Conservation (phyloP, 2,329 filamentous ascomycete species). For the Daldinia sp. region DNA sequence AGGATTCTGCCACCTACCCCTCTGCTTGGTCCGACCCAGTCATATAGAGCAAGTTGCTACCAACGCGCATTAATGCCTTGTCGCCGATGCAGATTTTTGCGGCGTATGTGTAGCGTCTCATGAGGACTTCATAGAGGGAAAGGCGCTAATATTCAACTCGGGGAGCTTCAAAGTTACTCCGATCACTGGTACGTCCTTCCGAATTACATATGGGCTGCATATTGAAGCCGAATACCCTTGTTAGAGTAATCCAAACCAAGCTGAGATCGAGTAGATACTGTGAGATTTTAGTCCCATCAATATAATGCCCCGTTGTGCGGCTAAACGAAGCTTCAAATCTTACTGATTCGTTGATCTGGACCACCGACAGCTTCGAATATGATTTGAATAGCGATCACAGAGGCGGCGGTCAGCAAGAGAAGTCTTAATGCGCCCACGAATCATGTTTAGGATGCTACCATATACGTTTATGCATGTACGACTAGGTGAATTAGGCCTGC, state of each 20-base stretch:
- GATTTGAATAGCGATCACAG: slow-evolving; percentile 2
- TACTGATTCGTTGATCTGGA: slow-evolving; percentile 14
- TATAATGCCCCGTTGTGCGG: neutral
- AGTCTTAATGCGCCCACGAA: slow-evolving; percentile 13
- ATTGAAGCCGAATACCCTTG: neutral
- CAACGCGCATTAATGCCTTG: slow-evolving; percentile 20
- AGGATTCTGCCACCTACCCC: slow-evolving; percentile 9
- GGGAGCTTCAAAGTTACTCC: neutral
- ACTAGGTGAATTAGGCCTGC: slow-evolving; percentile 20
- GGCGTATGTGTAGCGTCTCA: neutral
- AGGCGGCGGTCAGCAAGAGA: neutral
- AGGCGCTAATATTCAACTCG: neutral
- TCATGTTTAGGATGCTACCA: slow-evolving; percentile 24
- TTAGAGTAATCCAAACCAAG: neutral
- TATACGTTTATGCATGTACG: slow-evolving; percentile 28
- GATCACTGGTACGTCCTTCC: neutral
- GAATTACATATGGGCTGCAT: neutral
- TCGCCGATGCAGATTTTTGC: neutral
- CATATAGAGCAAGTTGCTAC: slow-evolving; percentile 11
- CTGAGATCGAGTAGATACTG: slow-evolving; percentile 19
- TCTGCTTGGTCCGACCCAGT: slow-evolving; percentile 11
- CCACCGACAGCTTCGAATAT: neutral
- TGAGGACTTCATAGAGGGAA: neutral
- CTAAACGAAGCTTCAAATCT: slow-evolving; percentile 17
- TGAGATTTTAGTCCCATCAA: slow-evolving; percentile 19